These are phyloP conservation scores for Exobasidium cylindrosporum DNA, from an alignment of 1,284 basidiomycete genomes.

Conservation along the genomic window DNA sequence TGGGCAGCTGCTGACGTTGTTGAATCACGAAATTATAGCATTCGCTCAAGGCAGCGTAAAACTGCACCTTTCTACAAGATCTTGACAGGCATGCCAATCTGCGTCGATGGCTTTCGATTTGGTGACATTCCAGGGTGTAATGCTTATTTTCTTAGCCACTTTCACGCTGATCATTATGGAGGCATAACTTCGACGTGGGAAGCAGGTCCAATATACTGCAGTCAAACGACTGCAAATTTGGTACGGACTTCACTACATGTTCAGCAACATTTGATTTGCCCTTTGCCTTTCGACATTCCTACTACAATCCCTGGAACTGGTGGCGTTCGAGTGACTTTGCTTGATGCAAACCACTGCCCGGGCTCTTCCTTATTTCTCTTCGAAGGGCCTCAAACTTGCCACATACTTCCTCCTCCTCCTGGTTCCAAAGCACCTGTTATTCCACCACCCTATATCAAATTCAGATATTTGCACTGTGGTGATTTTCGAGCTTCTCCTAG, in stretches of 20 bases:
- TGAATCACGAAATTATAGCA: constrained; percentile 32
- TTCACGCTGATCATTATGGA: constrained; percentile 59
- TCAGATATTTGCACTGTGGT: constrained; percentile 83
- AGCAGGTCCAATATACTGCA: constrained; percentile 90
- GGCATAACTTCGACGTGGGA: constrained; percentile 69
- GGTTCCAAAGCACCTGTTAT: not conserved
- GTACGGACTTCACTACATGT: constrained; percentile 86
- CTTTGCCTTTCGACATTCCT: constrained; percentile 75
- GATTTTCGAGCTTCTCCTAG: constrained; percentile 61
- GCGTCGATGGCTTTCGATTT: constrained; percentile 92
- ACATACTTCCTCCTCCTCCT: constrained; percentile 60
- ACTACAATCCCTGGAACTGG: constrained; percentile 75
- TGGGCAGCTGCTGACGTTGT: constrained; percentile 42
- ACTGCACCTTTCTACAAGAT: constrained; percentile 56
- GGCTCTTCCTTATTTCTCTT: constrained; percentile 92
- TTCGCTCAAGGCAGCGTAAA: constrained; percentile 23
- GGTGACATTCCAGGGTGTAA: constrained; percentile 81
- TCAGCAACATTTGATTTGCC: constrained; percentile 78
- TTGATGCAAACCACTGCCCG: constrained; percentile 94
- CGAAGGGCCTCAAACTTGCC: constrained; percentile 80
- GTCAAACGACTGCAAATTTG: constrained; percentile 76
- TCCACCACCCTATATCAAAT: constrained; percentile 16
- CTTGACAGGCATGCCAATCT: constrained; percentile 94
- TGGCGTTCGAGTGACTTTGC: constrained; percentile 82
- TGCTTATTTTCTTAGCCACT: constrained; percentile 74